Evolutionary conservation across 2,329 filamentous ascomycete species (phyloP).

Genomic region (Drechmeria coniospora): DNA sequence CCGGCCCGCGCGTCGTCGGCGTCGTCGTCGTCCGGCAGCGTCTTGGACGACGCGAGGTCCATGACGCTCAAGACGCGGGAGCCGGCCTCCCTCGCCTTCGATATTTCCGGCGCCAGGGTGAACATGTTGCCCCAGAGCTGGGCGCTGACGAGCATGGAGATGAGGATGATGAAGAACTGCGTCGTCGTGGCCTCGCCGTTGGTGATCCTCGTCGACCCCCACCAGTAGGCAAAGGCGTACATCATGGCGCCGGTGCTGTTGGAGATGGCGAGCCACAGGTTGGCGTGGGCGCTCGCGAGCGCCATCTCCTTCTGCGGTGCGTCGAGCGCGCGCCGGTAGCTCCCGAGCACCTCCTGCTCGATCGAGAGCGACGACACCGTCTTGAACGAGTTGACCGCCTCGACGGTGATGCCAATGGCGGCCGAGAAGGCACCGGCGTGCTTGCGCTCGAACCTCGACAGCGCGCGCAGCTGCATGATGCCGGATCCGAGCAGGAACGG

Average conservation of each 20-base stretch:
- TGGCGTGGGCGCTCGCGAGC: constrained; percentile 32
- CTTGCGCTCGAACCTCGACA: constrained; percentile 45
- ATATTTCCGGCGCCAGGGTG: constrained; percentile 59
- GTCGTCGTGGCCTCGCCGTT: constrained; percentile 46
- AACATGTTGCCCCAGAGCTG: constrained; percentile 64
- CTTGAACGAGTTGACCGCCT: constrained; percentile 50
- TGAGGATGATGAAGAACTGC: constrained; percentile 61
- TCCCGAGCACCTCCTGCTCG: constrained; percentile 33
- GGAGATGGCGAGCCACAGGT: constrained; percentile 44
- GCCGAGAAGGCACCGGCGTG: constrained; percentile 49
- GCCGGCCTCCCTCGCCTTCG: constrained; percentile 46
- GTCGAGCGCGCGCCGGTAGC: constrained; percentile 36
- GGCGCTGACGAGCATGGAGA: constrained; percentile 56
- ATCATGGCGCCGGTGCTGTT: constrained; percentile 50
- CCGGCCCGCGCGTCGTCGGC: constrained; percentile 5
- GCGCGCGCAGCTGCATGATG: constrained; percentile 49
- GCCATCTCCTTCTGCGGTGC: constrained; percentile 39
- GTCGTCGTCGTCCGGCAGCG: constrained; percentile 5
- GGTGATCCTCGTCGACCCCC: constrained; percentile 57
- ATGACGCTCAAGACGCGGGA: constrained; percentile 39
- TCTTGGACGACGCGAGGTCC: constrained; percentile 22
- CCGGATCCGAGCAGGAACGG: constrained; percentile 55
- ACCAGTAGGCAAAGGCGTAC: constrained; percentile 68
- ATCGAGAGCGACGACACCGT: constrained; percentile 42
- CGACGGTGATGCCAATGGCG: constrained; percentile 48